Base-by-base conservation (phyloP, 2,329 filamentous ascomycete genomes). In the Dactylellina sp. region DNA sequence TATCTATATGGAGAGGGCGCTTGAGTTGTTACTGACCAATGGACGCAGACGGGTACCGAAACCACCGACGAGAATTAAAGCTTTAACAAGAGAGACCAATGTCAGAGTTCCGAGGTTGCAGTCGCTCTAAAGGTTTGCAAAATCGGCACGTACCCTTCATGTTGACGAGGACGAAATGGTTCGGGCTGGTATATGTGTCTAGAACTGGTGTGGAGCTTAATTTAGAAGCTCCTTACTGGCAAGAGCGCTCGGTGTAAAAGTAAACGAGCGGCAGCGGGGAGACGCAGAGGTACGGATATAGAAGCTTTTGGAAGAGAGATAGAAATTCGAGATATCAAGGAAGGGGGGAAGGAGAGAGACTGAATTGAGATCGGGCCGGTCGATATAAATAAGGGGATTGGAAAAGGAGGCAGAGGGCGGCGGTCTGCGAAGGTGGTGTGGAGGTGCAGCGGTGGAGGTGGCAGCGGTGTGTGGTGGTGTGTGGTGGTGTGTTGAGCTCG, bases 51-150 rank as follows among this genome's bases (percentile, higher is more conserved):
- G 93, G 83, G 94, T 99, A 85, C 94, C 94, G 84, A 97, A 99
- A 83, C 94, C 95, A 85, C 95, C 95, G 84, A 98, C 95, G 82
- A 98, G 93, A 90, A 97, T 97, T 82, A 97, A 90, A 85, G 93
- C 93, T 97, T 81, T 64, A 60, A 59, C 47, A 57, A 28, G 40
- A 28, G 28, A 52, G 52, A 37, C 42, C 28, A 32, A 59, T 18
- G 59, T 71, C 28, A 71, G 66, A 32, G 11, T 18, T 39, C 6
- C 6, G n/a, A 35, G 32, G n/a, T n/a, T n/a, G n/a, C n/a, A n/a
- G n/a, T n/a, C n/a, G n/a, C n/a, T n/a, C 32, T 60, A 60, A 37
- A 1, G 16, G 16, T 35, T 25, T 18, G 37, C n/a, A 6, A 40
- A 9, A 35, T 12, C 2, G 11, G 1, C 53, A 25, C 60, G 37